Conservation (phyloP, 1,139 yeast genomes). For the Geotrichum siamense region DNA sequence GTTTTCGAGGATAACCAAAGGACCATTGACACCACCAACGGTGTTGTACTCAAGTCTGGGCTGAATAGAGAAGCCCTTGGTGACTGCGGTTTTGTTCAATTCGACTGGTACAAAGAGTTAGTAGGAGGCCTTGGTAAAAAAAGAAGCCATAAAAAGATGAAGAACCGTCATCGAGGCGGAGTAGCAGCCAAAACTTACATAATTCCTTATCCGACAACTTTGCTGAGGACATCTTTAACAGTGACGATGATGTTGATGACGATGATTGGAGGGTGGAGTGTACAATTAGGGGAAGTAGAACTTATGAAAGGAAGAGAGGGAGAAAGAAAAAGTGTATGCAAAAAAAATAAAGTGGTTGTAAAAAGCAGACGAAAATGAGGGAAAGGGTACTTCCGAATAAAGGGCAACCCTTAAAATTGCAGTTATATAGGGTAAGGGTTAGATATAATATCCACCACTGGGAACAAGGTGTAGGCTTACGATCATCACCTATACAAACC, state of each 20-base stretch:
- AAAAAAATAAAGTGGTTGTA: constrained; percentile 6
- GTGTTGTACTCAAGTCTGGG: constrained; percentile 92
- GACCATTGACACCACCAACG: constrained; percentile 97
- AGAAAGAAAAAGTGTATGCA: constrained; percentile 1
- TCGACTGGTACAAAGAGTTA: constrained; percentile 41
- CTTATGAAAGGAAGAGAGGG: too few species aligned
- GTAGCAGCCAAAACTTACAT: constrained; percentile 18
- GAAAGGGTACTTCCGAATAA: constrained; percentile 1
- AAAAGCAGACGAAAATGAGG: constrained; percentile 6
- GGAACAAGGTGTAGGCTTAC: too few species aligned
- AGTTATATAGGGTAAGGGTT: not conserved
- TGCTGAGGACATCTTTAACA: constrained; percentile 23
- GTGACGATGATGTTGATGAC: constrained; percentile 1
- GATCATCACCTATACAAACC: too few species aligned
- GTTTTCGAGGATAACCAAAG: constrained; percentile 89
- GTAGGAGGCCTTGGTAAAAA: not conserved
- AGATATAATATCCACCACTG: too few species aligned
- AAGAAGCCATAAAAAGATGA: not conserved
- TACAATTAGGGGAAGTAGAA: not conserved
- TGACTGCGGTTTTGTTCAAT: constrained; percentile 83
- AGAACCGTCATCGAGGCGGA: not conserved
- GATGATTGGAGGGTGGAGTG: not conserved
- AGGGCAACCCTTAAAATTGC: not conserved
- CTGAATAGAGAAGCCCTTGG: constrained; percentile 81
- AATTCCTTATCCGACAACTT: constrained; percentile 25